These are phyloP conservation scores for Fusarium scirpi DNA, from an alignment of 2,329 filamentous ascomycete genomes.

Conservation along the genomic window DNA sequence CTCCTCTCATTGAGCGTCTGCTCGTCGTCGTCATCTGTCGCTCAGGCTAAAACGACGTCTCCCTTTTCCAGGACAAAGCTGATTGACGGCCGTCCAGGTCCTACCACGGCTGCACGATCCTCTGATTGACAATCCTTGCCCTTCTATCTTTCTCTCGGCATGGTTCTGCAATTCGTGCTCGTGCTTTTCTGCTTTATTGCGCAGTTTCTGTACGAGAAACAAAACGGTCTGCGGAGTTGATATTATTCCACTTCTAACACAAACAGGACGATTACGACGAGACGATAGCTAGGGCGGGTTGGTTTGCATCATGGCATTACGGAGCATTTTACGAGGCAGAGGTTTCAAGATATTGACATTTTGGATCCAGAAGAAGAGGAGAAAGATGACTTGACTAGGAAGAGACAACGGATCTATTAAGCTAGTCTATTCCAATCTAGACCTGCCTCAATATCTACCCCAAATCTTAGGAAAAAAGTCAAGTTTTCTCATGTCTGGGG, in stretches of 20 bases:
- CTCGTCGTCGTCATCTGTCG: slow-evolving; percentile 25
- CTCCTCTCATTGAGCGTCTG: background rate
- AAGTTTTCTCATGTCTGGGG: background rate
- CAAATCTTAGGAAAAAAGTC: no score
- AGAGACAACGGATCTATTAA: background rate
- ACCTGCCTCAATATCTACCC: background rate
- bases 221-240: slow-evolving; percentile 17
- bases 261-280: slow-evolving; percentile 26
- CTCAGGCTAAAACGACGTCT: slow-evolving; percentile 39
- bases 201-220: slow-evolving; percentile 20
- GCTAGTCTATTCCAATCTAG: background rate
- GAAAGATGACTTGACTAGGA: no score
- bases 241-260: slow-evolving; percentile 27
- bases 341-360: background rate
- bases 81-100: slow-evolving; percentile 48
- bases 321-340: slow-evolving; percentile 17
- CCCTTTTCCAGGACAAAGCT: slow-evolving; percentile 46
- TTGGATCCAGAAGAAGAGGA: background rate
- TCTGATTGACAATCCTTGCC: slow-evolving; percentile 44
- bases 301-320: slow-evolving; percentile 14
- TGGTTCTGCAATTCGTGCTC: slow-evolving; percentile 31
- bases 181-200: slow-evolving; percentile 27
- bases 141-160: slow-evolving; percentile 36
- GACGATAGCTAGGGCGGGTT: slow-evolving; percentile 21
- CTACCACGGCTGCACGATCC: slow-evolving; percentile 49